Evolutionary conservation across 805 yeast genomes (phyloP), one percentile per base, ranked within the genome.

Genomic region (Candida sithepensis): DNA sequence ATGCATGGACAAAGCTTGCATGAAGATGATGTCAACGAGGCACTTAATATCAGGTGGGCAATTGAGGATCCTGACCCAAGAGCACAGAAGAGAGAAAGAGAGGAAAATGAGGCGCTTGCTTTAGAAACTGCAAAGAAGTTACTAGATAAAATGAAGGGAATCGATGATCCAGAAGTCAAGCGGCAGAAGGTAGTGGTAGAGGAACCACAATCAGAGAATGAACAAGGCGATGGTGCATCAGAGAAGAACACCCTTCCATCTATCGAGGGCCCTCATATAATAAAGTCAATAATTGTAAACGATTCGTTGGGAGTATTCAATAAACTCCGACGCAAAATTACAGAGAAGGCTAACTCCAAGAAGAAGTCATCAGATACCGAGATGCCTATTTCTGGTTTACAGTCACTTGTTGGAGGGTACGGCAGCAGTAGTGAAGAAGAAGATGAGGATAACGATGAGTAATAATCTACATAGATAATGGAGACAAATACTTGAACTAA

Each of bases 31-130:
- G 81, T 77, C 39, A 75, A 78, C 48, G 96, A 86, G 52, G 76
- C 83, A 0, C 65, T 91, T 39, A 77, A 74, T 50, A 78, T 91
- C 1, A 75, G 88, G 53, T 91, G 98, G 98, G 96, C 97, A 0
- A 81, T 79, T 50, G 92, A 86, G 39, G 96, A 89, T 63, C 95
- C 96, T 2, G 85, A 84, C 58, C 94, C 94, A 0, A 66, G 65
- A 3, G 83, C 88, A 3, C 77, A 72, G 51, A 69, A 61, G 45
- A 69, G 79, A 53, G 78, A 72, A 37, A 72, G 77, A 55, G 67
- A 77, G 41, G 68, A 73, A 24, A 48, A 73, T 40, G 85, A 83
- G 48, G 77, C 77, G 47, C 59, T 65, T 33, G 82, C 88, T 0
- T 64, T 80, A 42, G 75, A 77, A 21, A 74, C 82, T 0, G 85